Evolutionary conservation across 768 basidiomycete genomes (phyloP), one percentile per base, ranked within the genome.

Genomic region (Rhodotorula babjevae): DNA sequence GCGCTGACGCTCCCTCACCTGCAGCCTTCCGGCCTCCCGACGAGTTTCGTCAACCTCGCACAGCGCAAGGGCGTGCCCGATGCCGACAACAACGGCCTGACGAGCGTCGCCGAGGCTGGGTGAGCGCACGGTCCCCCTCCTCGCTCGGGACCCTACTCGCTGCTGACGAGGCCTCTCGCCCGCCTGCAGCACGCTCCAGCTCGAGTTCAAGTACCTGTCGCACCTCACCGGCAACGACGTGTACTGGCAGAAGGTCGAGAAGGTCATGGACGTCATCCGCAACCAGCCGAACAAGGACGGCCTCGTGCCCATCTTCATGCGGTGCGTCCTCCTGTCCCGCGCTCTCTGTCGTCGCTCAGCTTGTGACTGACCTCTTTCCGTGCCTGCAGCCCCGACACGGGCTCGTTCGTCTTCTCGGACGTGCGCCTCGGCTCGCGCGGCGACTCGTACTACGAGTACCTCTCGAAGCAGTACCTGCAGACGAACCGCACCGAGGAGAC

Each of bases 341-440:
- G 60, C 33, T 47, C 46, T n/a, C n/a, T n/a, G 1, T 8, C 9
- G 40, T 16, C 12, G 36, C n/a, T n/a, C n/a, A 29, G 16, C 2
- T 14, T 14, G 18, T 42, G 12, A 52, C 33, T 58, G 16, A 27
- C 36, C 57, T 53, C 73, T 29, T 61, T 71, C 61, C 49, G 36
- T 66, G 46, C 6, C 23, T 27, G 46, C 60, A 88, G 88, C 40
- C 83, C 86, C 0, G 66, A 82, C 44, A 82, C 79, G 57, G 87
- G 88, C 29, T 82, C 81, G 65, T 89, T 87, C 73, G 81, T 87
- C 29, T 82, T 86, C 36, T 87, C 90, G 21, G 86, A 89, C 27
- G 90, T 98, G 73, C 87, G 93, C 21, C 85, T 98, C 31, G 94
- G 94, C 40, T 93, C 93, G 47, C 85, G 93, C 56, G 94, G 89